Evolutionary conservation across 2,329 filamentous ascomycete species (phyloP).

Genomic region (Aureobasidium sp.): DNA sequence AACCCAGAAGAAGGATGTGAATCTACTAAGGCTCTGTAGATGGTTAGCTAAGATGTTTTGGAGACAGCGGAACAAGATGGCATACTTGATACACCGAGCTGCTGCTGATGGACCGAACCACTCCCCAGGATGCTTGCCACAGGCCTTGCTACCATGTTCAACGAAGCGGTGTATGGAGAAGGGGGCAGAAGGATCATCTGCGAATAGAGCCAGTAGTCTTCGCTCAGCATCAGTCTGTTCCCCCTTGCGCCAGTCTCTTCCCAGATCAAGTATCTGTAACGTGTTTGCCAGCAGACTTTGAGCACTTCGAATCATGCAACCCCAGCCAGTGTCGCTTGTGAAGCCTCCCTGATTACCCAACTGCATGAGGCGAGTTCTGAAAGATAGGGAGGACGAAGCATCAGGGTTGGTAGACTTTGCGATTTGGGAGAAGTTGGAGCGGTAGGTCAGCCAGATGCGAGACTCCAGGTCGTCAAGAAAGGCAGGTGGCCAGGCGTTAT

Average conservation of each 20-base stretch:
- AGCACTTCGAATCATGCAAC: constrained; percentile 96
- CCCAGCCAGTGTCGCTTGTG: constrained; percentile 91
- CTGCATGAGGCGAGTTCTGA: constrained; percentile 76
- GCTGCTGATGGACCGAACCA: constrained; percentile 99
- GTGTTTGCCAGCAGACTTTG: constrained; percentile 89
- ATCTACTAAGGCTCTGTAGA: constrained; percentile 61
- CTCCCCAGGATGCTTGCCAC: constrained; percentile 90
- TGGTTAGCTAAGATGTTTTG: constrained; percentile 16
- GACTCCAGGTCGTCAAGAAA: constrained; percentile 94
- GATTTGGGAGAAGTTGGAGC: constrained; percentile 77
- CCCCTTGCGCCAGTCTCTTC: constrained; percentile 75
- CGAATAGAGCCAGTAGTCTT: constrained; percentile 69
- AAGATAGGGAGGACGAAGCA: constrained; percentile 62
- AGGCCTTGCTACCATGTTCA: constrained; percentile 72
- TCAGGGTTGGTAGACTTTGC: constrained; percentile 67
- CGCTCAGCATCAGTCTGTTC: constrained; percentile 48
- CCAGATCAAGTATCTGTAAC: constrained; percentile 61
- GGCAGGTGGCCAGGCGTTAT: constrained; percentile 65
- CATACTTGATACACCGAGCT: constrained; percentile 85
- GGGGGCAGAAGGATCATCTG: constrained; percentile 74
- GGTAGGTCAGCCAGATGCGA: constrained; percentile 91
- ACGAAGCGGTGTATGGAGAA: constrained; percentile 97
- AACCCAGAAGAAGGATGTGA: constrained; percentile 53
- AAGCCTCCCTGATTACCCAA: constrained; percentile 74
- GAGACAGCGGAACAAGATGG: constrained; percentile 12